Conservation (phyloP, 768 basidiomycete genomes). For the Mycena sanguinolenta region DNA sequence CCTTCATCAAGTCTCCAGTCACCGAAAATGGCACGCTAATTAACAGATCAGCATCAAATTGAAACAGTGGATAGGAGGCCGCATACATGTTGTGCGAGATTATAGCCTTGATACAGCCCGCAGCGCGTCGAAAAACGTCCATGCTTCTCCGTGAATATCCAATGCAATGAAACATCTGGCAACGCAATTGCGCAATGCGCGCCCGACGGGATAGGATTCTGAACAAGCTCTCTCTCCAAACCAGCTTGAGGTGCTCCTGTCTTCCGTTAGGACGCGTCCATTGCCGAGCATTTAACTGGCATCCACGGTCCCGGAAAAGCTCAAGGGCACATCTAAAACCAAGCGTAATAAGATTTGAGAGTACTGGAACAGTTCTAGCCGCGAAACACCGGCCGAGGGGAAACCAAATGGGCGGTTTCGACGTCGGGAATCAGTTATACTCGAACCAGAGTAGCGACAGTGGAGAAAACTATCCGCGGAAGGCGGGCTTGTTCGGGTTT, state of each 20-base stretch:
- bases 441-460: too few relatives aligned
- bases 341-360: too few relatives aligned
- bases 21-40: slow-evolving; percentile 86
- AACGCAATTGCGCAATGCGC: slow-evolving; percentile 84
- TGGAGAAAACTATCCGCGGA: too few relatives aligned
- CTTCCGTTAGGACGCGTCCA: slow-evolving; percentile 7
- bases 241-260: slow-evolving; percentile 74
- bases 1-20: slow-evolving; percentile 90
- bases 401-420: too few relatives aligned
- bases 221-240: slow-evolving; percentile 71
- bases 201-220: slow-evolving; percentile 85
- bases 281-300: background rate
- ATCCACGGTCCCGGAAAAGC: too few relatives aligned
- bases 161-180: slow-evolving; percentile 81
- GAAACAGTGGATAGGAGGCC: background rate
- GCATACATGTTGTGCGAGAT: slow-evolving; percentile 75
- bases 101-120: slow-evolving; percentile 82
- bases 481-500: too few relatives aligned
- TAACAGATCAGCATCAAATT: too few relatives aligned
- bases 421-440: too few relatives aligned
- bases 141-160: slow-evolving; percentile 85
- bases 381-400: too few relatives aligned
- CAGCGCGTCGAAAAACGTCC: slow-evolving; percentile 88
- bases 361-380: too few relatives aligned
- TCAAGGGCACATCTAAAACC: too few relatives aligned